Conservation (phyloP, 345 rosid genomes). For the Eucalyptus viminalis region DNA sequence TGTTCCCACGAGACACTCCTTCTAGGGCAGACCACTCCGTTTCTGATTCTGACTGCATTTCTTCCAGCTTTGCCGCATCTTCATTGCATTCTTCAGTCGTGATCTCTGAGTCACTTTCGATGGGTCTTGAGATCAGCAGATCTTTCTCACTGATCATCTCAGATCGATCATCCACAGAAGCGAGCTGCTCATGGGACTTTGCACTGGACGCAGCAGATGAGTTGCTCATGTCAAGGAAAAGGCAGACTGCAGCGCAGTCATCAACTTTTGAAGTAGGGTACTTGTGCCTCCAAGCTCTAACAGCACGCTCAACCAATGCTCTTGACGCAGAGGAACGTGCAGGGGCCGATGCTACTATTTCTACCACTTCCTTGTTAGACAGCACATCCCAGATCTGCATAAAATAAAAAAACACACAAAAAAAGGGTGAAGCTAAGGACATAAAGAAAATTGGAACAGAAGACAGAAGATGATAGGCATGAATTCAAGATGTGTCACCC, state of each 20-base stretch:
- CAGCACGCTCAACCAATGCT: slow-evolving; percentile 77
- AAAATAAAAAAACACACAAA: background rate
- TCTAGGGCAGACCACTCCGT: slow-evolving; percentile 85
- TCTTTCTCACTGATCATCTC: background rate
- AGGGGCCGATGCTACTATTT: slow-evolving; percentile 64
- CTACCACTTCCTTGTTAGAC: slow-evolving; percentile 77
- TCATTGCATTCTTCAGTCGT: background rate
- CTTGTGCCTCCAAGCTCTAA: slow-evolving; percentile 81
- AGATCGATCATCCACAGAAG: background rate
- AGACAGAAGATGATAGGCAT: background rate
- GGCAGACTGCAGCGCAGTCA: slow-evolving; percentile 96
- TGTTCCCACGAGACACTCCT: slow-evolving; percentile 92
- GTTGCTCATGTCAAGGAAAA: slow-evolving; percentile 51
- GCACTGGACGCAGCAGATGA: slow-evolving; percentile 27
- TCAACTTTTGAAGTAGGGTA: slow-evolving; percentile 92
- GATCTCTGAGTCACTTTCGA: slow-evolving; percentile 21
- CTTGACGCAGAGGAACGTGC: slow-evolving; percentile 66
- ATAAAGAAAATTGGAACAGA: background rate
- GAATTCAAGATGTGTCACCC: background rate
- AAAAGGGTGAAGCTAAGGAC: background rate
- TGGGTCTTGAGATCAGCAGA: slow-evolving; percentile 10
- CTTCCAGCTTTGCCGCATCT: slow-evolving; percentile 18
- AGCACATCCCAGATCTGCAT: slow-evolving; percentile 93
- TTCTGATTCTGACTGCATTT: slow-evolving; percentile 23
- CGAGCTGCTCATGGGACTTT: slow-evolving; percentile 16